Evolutionary conservation across 2,329 filamentous ascomycete genomes (phyloP), one percentile per base, ranked within the genome.

Genomic region (Rasamsonia emersonii): DNA sequence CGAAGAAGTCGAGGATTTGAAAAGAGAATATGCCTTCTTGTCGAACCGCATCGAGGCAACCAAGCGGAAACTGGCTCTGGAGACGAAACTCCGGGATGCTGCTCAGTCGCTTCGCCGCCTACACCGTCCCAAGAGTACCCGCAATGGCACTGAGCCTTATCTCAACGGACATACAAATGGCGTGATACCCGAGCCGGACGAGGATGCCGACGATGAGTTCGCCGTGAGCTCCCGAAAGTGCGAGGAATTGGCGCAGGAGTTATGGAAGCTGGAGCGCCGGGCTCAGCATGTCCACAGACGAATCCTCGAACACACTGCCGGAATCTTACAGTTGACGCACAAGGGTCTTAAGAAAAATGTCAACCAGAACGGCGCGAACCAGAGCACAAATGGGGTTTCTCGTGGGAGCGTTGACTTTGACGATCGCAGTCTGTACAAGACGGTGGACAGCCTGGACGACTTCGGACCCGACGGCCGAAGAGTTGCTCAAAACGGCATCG

Each of bases 1-100:
- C 45, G 86, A 94, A 54, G 88, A 96, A 60, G 81, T 95, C 18
- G 91, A 96, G 44, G 73, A 76, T 28, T 63, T 96, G 48, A 98
- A 96, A 69, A 93, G 86, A 56, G 85, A 94, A 64, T 75, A 79
- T 41, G 73, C 77, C 37, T 67, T 76, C 20, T 61, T 96, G 30
- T 70, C 73, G 16, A 75, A 79, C 50, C 80, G 85, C n/a, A 79
- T 94, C 44, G 83, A 89, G 40, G 79, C 84, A 21, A 79, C 85
- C 13, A 77, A 80, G 44, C 75, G 85, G 38, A 94, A 89, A 59
- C 70, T 98, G 21, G 78, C 79, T 18, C 77, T 96, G 27, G 91
- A 98, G 58, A 82, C 79, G 33, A 98, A 96, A 64, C 86, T 95
- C 48, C 82, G 86, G 47, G 89, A 96, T 69, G 91, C 91, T 1